Evolutionary conservation across 2,329 filamentous ascomycete genomes (phyloP), one percentile per base, ranked within the genome.

Genomic region (Phaeosphaeriaceae sp.): DNA sequence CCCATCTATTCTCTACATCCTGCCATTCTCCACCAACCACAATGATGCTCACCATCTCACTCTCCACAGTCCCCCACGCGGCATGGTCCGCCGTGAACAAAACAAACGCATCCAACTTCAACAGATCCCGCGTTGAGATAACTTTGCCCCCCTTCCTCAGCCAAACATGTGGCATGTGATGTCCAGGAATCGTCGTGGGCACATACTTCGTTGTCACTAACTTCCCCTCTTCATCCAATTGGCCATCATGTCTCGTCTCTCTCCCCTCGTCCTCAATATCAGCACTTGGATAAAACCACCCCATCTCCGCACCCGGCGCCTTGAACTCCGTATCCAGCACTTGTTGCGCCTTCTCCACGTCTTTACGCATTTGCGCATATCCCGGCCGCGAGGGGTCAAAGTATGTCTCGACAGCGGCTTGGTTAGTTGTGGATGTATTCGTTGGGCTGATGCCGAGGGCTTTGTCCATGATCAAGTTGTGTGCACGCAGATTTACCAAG

Each of bases 241-340:
- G 68, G 7, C 70, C 70, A 20, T 55, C 67, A 48, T 74, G 68
- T 17, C 41, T 63, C 22, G n/a, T 20, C 10, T 45, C 31, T 17
- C 4, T 10, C 4, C 65, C 69, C 52, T 72, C 69, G 2, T 54
- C 52, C 7, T 63, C 49, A 17, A 57, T 53, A 59, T 72, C 69
- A 9, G 60, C 58, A 19, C 52, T 57, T 15, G 66, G 70, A 53
- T 77, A 78, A 46, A 77, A 76, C 74, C 74, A 78, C 25, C 76
- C 75, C 13, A 76, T 60, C 55, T 77, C 74, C 2, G 65, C 61
- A 1, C 72, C 73, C 3, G 69, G 70, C 17, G 73, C 75, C 27
- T 74, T 67, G 54, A 78, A 78, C 55, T 77, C 74, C 2, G 51
- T 56, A 52, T 76, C 74, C 1, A 78, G 74, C 70, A 17, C 55